Percentiles rank a stretch among this genome's conserved stretches.
Conservation (phyloP, 495 filamentous ascomycete genomes). For the Xylaria acuta region DNA sequence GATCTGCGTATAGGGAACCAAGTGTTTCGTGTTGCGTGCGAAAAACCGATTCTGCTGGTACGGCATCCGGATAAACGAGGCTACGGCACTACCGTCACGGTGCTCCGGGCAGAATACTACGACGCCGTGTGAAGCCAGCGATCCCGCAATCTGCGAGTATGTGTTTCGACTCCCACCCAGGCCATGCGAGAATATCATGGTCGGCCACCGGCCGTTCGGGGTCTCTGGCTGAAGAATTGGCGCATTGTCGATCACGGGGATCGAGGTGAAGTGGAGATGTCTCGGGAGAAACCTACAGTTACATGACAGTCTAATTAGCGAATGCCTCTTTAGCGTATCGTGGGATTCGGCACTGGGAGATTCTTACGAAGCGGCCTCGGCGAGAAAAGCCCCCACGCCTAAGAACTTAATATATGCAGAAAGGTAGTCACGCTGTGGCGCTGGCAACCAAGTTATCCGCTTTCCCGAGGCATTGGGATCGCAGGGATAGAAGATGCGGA, state of each 20-base stretch:
- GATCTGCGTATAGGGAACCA: constrained; percentile 55
- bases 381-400: constrained; percentile 59
- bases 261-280: constrained; percentile 70
- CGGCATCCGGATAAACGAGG: constrained; percentile 65
- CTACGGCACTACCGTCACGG: constrained; percentile 72
- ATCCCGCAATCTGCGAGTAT: constrained; percentile 74
- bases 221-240: constrained; percentile 40
- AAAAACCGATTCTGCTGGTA: constrained; percentile 43
- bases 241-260: constrained; percentile 55
- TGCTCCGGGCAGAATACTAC: constrained; percentile 80
- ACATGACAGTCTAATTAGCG: neutral
- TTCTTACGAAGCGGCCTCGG: constrained; percentile 67
- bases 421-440: constrained; percentile 72
- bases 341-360: neutral
- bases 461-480: constrained; percentile 48
- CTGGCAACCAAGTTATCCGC: constrained; percentile 71
- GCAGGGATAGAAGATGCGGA: constrained; percentile 78
- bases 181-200: constrained; percentile 82
- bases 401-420: constrained; percentile 72
- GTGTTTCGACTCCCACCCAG: constrained; percentile 75
- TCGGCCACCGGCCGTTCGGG: constrained; percentile 66
- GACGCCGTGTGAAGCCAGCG: constrained; percentile 74
- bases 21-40: constrained; percentile 39
- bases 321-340: neutral
- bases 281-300: constrained; percentile 62